A percentile compares a stretch with the other conserved stretches of the same genome.
These are phyloP conservation scores for Penicillium paxilli DNA, from an alignment of 495 filamentous ascomycete species.

Conservation along the genomic window DNA sequence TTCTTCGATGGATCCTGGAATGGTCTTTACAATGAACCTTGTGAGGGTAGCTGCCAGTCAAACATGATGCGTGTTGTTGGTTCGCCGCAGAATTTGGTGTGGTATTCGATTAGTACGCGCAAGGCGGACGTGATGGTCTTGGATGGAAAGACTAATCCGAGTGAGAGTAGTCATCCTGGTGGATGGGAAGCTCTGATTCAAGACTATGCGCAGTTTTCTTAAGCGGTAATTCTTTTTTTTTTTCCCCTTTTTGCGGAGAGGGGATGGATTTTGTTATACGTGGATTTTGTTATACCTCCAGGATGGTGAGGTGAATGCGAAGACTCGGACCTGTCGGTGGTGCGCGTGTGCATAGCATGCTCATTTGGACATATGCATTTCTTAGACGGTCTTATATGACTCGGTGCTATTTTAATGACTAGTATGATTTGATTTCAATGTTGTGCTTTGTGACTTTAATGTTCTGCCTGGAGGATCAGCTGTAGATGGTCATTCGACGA, in stretches of 20 bases:
- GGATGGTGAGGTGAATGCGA: no score
- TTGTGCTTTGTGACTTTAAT: background rate
- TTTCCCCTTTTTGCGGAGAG: no score
- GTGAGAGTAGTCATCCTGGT: constrained; percentile 45
- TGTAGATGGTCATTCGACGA: no score
- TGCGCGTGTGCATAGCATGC: background rate
- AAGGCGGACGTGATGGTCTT: constrained; percentile 43
- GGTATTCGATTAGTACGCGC: constrained; percentile 45
- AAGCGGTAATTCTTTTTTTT: background rate
- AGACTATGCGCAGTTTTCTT: constrained; percentile 34
- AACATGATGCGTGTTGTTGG: constrained; percentile 43
- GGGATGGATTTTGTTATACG: no score
- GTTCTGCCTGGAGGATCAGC: no score
- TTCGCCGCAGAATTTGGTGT: constrained; percentile 32
- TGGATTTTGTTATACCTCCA: no score
- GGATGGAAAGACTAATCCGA: constrained; percentile 29
- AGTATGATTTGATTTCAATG: background rate
- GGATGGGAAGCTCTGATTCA: constrained; percentile 58
- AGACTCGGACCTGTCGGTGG: background rate
- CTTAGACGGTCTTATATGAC: background rate
- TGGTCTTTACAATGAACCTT: constrained; percentile 32
- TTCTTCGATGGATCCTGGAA: constrained; percentile 48
- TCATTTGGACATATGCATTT: constrained; percentile 9
- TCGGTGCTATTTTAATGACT: background rate
- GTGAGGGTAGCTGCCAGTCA: constrained; percentile 39